Evolutionary conservation across 495 filamentous ascomycete species (phyloP).

Genomic region (Xylaria palmicola): DNA sequence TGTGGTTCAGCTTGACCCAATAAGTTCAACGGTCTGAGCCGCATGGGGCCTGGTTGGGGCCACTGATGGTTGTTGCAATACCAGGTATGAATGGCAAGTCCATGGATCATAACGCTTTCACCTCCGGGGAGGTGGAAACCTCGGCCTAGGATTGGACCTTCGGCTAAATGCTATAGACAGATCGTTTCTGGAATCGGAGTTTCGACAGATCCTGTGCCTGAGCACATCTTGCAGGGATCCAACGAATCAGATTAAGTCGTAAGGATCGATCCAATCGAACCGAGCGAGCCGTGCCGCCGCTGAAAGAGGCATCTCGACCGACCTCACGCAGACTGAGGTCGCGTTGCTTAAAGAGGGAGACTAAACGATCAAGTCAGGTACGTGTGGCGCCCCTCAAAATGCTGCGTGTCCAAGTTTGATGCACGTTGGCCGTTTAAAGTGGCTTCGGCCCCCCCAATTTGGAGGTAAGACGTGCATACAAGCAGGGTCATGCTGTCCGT

Average conservation of each 20-base stretch:
- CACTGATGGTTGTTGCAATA: conserved; percentile 6
- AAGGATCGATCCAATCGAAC: conserved; percentile 1
- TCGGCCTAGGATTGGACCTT: conserved; percentile 3
- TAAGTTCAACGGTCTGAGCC: neutral
- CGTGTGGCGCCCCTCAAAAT: neutral
- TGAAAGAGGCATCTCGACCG: conserved; percentile 2
- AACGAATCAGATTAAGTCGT: neutral
- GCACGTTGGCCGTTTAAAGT: conserved; percentile 8
- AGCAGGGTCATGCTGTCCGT: neutral
- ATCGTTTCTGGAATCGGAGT: conserved; percentile 14
- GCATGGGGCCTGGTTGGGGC: neutral
- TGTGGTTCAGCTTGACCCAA: neutral
- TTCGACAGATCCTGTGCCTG: conserved; percentile 22
- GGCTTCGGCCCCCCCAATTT: neutral
- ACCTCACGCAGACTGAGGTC: neutral
- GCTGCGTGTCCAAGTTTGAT: neutral
- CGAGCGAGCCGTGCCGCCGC: neutral
- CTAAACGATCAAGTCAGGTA: neutral
- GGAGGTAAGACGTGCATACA: neutral
- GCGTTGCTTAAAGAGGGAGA: neutral
- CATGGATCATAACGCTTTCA: neutral
- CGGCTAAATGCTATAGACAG: conserved; percentile 18
- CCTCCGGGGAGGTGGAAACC: neutral
- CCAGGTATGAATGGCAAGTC: neutral
- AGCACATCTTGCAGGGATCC: conserved; percentile 8